Percentiles rank a stretch among this genome's conserved stretches.
These are phyloP conservation scores for Cajanus cajan DNA, from an alignment of 306 rosid species.

Conservation along the genomic window DNA sequence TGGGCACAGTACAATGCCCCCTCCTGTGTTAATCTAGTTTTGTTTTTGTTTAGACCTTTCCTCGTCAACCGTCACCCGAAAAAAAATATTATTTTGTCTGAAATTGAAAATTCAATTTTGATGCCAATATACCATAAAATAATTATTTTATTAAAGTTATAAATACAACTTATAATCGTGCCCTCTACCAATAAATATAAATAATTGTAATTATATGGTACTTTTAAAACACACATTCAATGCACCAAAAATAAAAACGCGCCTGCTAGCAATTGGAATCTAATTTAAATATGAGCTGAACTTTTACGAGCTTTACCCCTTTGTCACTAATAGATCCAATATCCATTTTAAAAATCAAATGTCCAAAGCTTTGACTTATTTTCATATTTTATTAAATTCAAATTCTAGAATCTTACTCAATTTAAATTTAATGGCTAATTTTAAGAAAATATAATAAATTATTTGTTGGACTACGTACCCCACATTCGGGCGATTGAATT, in stretches of 20 bases:
- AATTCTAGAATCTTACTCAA: neutral
- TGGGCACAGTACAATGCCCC: no score
- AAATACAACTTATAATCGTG: neutral
- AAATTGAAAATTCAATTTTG: no score
- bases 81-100: neutral
- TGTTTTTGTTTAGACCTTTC: no score
- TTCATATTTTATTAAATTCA: neutral
- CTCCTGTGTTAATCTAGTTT: no score
- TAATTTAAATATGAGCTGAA: neutral
- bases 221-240: no score
- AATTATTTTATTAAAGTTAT: no score
- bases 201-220: no score
- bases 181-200: no score
- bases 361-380: neutral
- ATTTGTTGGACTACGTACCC: neutral
- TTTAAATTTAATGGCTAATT: neutral
- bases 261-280: no score
- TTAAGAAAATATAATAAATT: neutral
- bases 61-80: no score
- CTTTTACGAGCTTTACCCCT: neutral
- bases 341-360: neutral
- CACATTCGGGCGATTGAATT: neutral
- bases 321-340: neutral
- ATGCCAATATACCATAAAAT: no score
- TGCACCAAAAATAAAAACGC: no score